These are phyloP conservation scores for Fusarium nanum DNA, from an alignment of 2,329 filamentous ascomycete species.

Conservation along the genomic window DNA sequence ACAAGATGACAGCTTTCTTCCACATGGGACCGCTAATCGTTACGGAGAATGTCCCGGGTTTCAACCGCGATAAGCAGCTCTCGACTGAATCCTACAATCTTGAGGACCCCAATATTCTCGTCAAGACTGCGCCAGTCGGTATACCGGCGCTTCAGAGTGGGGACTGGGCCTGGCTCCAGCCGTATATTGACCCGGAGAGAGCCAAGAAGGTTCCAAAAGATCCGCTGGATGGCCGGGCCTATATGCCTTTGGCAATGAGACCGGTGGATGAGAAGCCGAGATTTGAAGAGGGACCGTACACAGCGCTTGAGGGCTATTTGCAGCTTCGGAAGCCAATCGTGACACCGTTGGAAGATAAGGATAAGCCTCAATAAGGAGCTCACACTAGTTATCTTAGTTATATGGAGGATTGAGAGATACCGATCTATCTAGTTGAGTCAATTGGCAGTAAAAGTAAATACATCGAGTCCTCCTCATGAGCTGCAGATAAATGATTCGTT, in stretches of 20 bases:
- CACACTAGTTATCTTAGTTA: too few species aligned
- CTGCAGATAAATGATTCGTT: too few species aligned
- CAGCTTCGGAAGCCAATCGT: not conserved
- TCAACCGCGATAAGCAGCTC: not conserved
- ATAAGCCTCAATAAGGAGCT: too few species aligned
- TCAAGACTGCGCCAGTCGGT: not conserved
- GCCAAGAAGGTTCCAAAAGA: not conserved
- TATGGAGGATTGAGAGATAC: too few species aligned
- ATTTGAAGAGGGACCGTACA: not conserved
- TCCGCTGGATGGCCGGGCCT: not conserved
- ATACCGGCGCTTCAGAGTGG: not conserved
- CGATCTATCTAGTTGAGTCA: too few species aligned
- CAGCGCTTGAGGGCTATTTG: not conserved
- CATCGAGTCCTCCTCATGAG: too few species aligned
- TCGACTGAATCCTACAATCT: too few species aligned
- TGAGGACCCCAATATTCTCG: not conserved
- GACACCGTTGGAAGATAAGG: too few species aligned
- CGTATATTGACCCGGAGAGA: not conserved
- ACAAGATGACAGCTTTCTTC: not conserved
- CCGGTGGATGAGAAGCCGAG: not conserved
- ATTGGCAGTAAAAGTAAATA: too few species aligned
- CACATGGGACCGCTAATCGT: not conserved
- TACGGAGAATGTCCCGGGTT: not conserved
- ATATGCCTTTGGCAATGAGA: not conserved
- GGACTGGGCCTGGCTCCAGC: not conserved